Percentiles rank a stretch among this genome's conserved stretches.
phyloP scores from a whole-genome alignment of 2,329 filamentous ascomycete genomes.

The Leptographium procerum region DNA sequence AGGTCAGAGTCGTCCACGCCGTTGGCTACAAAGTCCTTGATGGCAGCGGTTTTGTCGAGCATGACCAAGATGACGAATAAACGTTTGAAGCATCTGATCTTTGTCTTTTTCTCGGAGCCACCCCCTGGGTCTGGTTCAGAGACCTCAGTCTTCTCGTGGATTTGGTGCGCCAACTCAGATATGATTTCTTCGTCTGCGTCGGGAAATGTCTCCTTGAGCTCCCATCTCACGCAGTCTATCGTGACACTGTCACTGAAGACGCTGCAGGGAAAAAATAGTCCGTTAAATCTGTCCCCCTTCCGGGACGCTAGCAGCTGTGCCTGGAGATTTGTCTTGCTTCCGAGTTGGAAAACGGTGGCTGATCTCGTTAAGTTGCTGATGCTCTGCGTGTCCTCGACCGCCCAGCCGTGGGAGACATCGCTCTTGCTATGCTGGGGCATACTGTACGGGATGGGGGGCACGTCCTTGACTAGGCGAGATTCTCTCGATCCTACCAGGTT shows the following conservation, averaged over 20 bases:
- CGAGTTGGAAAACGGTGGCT: neutral
- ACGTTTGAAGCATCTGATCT: neutral
- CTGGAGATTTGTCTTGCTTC: neutral
- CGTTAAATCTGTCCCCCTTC: neutral
- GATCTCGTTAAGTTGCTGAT: neutral
- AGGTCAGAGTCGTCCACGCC: neutral
- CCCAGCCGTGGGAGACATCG: neutral
- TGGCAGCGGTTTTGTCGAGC: neutral
- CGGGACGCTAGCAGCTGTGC: neutral
- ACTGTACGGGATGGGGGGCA: neutral
- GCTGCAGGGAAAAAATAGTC: neutral
- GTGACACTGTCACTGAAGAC: neutral
- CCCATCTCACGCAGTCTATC: neutral
- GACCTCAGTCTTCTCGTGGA: neutral
- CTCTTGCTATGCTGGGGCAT: neutral
- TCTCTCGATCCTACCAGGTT: neutral
- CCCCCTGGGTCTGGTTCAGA: neutral
- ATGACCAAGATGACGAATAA: neutral
- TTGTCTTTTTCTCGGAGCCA: neutral
- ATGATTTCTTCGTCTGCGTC: neutral
- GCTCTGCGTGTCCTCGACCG: neutral
- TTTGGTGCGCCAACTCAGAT: neutral
- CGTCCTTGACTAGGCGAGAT: neutral
- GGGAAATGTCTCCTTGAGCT: neutral
- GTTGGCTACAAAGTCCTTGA: neutral